phyloP scores from a whole-genome alignment of 768 basidiomycete genomes.

The Favolaschia claudopus region DNA sequence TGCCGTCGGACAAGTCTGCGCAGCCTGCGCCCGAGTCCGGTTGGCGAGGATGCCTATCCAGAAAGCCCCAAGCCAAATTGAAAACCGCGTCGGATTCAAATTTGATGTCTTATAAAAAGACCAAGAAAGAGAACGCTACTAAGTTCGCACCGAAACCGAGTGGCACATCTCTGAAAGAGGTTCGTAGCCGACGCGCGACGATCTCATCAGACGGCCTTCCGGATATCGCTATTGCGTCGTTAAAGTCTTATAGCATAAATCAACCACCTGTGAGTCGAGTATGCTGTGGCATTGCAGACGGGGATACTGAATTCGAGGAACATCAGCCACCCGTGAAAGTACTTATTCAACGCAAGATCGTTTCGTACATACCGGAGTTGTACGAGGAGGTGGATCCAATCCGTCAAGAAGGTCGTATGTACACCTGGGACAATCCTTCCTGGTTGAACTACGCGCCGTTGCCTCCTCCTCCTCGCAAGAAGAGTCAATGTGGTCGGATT shows the following conservation, averaged over 20 bases:
- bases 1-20: background rate
- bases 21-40: background rate
- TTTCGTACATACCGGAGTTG: slow-evolving; percentile 16
- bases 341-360: background rate
- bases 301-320: background rate
- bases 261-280: too few species aligned
- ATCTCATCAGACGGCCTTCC: too few species aligned
- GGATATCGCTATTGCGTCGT: too few species aligned
- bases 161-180: background rate
- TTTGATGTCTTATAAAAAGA: background rate
- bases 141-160: background rate
- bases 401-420: background rate
- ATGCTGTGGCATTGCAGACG: too few species aligned
- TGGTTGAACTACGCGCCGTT: slow-evolving; percentile 15
- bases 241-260: too few species aligned
- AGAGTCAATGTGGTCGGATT: slow-evolving; percentile 7
- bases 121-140: background rate
- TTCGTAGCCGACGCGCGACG: slow-evolving; percentile 10
- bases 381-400: slow-evolving; percentile 20
- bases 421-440: slow-evolving; percentile 15
- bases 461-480: slow-evolving; percentile 14
- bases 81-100: slow-evolving; percentile 16
- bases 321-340: background rate
- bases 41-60: background rate
- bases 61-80: background rate